phyloP scores from a whole-genome alignment of 1,284 basidiomycete species.

The Xerocomus cyaneibrunnescens region DNA sequence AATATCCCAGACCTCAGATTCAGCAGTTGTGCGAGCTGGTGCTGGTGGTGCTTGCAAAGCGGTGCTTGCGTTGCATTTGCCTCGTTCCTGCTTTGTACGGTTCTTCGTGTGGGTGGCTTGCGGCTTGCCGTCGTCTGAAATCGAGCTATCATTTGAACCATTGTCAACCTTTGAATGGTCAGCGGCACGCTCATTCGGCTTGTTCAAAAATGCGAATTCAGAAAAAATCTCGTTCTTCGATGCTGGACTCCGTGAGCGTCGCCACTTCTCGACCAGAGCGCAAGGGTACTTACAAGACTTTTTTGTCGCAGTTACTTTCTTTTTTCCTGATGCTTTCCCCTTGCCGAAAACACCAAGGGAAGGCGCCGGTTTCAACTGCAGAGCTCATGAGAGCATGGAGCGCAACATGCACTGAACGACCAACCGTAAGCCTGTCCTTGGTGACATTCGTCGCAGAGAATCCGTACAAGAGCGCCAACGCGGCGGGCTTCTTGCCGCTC shows the following conservation, averaged over 20 bases:
- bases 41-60: not conserved
- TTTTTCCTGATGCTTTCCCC: constrained; percentile 62
- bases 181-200: constrained; percentile 12
- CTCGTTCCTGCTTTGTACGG: constrained; percentile 1
- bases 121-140: not conserved
- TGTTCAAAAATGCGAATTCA: constrained; percentile 51
- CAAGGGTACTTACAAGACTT: constrained; percentile 17
- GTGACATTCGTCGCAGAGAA: constrained; percentile 68
- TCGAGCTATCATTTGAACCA: constrained; percentile 5
- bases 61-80: not conserved
- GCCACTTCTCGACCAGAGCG: not conserved
- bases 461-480: constrained; percentile 71
- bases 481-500: constrained; percentile 42
- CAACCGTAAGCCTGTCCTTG: constrained; percentile 67
- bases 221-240: constrained; percentile 42
- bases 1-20: constrained; percentile 67
- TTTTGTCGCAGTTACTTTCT: constrained; percentile 23
- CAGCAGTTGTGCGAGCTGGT: constrained; percentile 11
- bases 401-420: constrained; percentile 13
- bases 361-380: constrained; percentile 44
- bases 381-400: constrained; percentile 8
- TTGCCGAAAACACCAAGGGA: constrained; percentile 66
- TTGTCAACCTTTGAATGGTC: constrained; percentile 6
- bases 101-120: constrained; percentile 4
- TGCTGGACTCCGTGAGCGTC: constrained; percentile 16